Conservation (phyloP, 805 yeast species). For the Debaryomyces prosopidis region DNA sequence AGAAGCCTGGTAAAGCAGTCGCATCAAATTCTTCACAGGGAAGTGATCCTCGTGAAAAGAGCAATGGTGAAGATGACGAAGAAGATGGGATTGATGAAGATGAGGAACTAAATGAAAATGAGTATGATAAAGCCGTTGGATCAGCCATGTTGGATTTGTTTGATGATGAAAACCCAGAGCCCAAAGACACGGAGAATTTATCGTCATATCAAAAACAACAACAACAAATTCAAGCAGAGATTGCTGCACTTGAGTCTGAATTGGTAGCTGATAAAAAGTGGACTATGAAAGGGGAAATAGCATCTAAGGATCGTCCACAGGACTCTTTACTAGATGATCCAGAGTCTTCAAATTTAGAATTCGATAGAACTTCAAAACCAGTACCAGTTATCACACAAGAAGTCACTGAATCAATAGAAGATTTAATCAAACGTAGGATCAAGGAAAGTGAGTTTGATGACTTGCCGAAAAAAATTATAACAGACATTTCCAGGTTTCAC, state of each 20-base stretch:
- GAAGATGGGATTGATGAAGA: conserved; percentile 35
- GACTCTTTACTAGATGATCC: conserved; percentile 79
- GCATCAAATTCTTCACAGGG: conserved; percentile 6
- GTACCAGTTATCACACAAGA: conserved; percentile 94
- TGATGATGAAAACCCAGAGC: conserved; percentile 38
- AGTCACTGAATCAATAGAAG: conserved; percentile 83
- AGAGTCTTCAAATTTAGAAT: conserved; percentile 60
- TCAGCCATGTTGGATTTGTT: conserved; percentile 64
- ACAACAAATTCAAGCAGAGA: conserved; percentile 70
- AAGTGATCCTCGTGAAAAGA: background rate
- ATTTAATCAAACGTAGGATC: conserved; percentile 81
- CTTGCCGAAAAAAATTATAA: conserved; percentile 67
- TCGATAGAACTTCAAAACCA: conserved; percentile 92
- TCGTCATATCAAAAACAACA: conserved; percentile 87
- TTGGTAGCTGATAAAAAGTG: conserved; percentile 88
- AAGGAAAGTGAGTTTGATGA: conserved; percentile 79
- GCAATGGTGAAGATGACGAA: conserved; percentile 24
- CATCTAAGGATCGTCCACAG: conserved; percentile 74
- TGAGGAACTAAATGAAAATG: conserved; percentile 52
- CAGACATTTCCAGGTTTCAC: conserved; percentile 62
- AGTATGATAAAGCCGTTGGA: conserved; percentile 59
- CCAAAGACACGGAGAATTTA: conserved; percentile 34
- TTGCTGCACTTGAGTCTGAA: conserved; percentile 77
- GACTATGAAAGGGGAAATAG: conserved; percentile 93
- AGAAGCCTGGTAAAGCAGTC: conserved; percentile 31